phyloP scores from a whole-genome alignment of 495 filamentous ascomycete genomes.

The Penicillium crystallinum region DNA sequence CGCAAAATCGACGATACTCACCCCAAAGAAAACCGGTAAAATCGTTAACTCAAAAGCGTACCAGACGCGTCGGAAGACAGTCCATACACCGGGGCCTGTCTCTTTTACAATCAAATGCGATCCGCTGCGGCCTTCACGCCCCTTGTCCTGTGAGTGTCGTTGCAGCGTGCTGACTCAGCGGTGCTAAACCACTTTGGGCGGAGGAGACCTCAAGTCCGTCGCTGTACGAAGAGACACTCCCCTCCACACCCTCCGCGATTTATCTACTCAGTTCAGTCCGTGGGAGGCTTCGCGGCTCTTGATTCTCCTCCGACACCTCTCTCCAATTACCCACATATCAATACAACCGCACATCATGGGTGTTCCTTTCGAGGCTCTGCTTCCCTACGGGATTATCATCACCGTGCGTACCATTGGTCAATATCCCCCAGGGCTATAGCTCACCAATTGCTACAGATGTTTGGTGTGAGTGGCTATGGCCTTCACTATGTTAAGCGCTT shows the following conservation, averaged over 20 bases:
- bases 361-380: conserved; percentile 90
- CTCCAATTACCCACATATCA: background rate
- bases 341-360: conserved; percentile 58
- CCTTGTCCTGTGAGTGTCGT: conserved; percentile 40
- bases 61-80: conserved; percentile 37
- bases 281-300: conserved; percentile 4
- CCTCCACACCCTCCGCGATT: conserved; percentile 21
- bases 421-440: conserved; percentile 16
- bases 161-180: conserved; percentile 41
- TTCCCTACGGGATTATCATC: conserved; percentile 90
- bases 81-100: conserved; percentile 20
- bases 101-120: conserved; percentile 34
- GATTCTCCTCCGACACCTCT: background rate
- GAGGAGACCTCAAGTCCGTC: conserved; percentile 21
- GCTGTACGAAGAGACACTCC: conserved; percentile 12
- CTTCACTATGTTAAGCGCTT: conserved; percentile 67
- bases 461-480: conserved; percentile 73
- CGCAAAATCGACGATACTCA: conserved; percentile 20
- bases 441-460: conserved; percentile 64
- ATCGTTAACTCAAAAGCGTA: conserved; percentile 10
- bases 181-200: conserved; percentile 38
- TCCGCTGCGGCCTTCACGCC: conserved; percentile 31
- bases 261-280: conserved; percentile 7
- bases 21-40: conserved; percentile 15
- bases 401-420: conserved; percentile 53